phyloP scores from a whole-genome alignment of 1,139 yeast genomes.

The Blastobotrys ciferrii region DNA sequence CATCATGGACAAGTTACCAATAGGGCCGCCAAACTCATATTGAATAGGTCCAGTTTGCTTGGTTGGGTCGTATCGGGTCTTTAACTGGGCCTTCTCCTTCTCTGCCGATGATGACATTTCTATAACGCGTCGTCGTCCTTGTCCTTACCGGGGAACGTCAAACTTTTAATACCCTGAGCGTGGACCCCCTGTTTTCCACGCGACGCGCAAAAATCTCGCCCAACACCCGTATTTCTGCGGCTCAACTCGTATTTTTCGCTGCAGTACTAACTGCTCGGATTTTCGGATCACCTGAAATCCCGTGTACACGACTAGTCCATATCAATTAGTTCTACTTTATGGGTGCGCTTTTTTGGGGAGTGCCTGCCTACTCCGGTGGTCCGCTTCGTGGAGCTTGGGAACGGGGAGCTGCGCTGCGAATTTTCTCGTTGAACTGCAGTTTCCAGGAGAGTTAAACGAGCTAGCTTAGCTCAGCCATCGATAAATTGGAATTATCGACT shows the following conservation, averaged over 20 bases:
- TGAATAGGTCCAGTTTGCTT: slow-evolving; percentile 22
- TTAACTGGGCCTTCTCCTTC: slow-evolving; percentile 19
- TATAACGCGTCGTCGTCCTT: slow-evolving; percentile 14
- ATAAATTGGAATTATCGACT: too few relatives aligned
- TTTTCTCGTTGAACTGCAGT: too few relatives aligned
- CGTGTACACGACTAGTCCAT: background rate
- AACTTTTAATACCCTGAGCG: background rate
- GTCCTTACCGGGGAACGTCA: background rate
- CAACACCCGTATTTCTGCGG: background rate
- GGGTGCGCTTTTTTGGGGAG: too few relatives aligned
- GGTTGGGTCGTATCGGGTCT: slow-evolving; percentile 24
- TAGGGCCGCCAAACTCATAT: slow-evolving; percentile 91
- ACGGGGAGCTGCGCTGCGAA: too few relatives aligned
- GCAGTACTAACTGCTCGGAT: background rate
- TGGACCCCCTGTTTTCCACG: background rate
- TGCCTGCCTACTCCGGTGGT: too few relatives aligned
- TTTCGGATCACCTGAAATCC: background rate
- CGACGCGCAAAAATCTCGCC: background rate
- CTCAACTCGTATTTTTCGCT: background rate
- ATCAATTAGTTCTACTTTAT: too few relatives aligned
- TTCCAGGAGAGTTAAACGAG: too few relatives aligned
- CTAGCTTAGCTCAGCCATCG: too few relatives aligned
- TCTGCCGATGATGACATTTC: slow-evolving; percentile 19
- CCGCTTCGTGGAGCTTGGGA: too few relatives aligned
- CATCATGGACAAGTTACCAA: slow-evolving; percentile 94